Base-by-base conservation (phyloP, 306 rosid genomes). In the Sechiopsis laciniata region DNA sequence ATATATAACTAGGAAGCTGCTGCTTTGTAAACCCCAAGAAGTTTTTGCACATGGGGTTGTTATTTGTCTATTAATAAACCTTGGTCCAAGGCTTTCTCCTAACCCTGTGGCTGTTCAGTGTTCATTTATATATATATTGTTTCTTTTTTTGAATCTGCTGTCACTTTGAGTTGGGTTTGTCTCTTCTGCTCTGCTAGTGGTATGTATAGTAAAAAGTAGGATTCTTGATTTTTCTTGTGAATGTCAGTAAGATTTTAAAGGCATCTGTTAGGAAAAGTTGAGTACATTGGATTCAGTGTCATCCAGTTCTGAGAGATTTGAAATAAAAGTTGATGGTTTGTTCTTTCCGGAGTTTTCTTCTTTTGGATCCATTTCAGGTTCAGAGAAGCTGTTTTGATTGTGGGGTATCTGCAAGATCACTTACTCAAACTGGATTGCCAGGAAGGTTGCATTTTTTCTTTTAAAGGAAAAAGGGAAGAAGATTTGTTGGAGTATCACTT, bases 41-140 rank as follows among this genome's bases (percentile, higher is more conserved):
- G 74, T 24, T 70, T 53, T 22, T 70, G 74, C 74, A 70, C 74
- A 70, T 70, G 74, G 74, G 74, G 40, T 22, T 68, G 45, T 21
- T 19, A 68, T 19, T 67, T 66, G 29, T 66, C 55, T 66, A 45
- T 45, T 45, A 46, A 42, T 45, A 68, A 14, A 51, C 53, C 72
- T 5, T 1, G 20, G 71, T 40, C 70, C 4, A 22, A 21, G 57
- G 54, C 40, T 46, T 67, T 20, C 21, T 51, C 58, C 50, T 3
- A 68, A 50, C 19, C 19, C 59, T 26, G 20, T 51, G 46, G 74
- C 74, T 26, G 2, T 26, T 26, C 29, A 26, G 29, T 16, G 48
- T 24, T 51, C 46, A 52, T 52, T 70, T 70, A 70, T 22, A 40
- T 40, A 40, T 40, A 40, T 52, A 8, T 70, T 56, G 60, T 52